Conservation (phyloP, 345 rosid species). For the Salix caprea region DNA sequence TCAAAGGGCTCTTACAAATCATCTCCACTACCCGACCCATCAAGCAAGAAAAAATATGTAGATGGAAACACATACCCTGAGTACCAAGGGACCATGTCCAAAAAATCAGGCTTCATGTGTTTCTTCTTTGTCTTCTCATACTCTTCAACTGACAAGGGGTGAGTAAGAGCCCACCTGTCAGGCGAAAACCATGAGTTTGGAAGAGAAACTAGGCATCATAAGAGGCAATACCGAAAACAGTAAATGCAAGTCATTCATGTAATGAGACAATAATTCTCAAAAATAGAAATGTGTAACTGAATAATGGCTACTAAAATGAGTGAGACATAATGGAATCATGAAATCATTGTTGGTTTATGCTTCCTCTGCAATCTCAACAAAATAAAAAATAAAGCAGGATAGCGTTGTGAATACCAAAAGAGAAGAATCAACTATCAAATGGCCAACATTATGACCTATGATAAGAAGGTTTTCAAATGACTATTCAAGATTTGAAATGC, state of each 20-base stretch:
- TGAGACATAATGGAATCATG: background rate
- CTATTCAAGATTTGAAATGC: background rate
- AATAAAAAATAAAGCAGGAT: background rate
- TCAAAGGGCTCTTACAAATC: conserved; percentile 1
- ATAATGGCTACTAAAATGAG: background rate
- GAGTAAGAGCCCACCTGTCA: conserved; percentile 95
- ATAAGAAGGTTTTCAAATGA: background rate
- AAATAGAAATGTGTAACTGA: conserved; percentile 1
- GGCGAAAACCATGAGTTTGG: conserved; percentile 10
- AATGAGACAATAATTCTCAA: background rate
- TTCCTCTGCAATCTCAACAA: background rate
- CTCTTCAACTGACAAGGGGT: conserved; percentile 77
- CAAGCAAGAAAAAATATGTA: background rate
- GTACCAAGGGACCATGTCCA: conserved; percentile 99
- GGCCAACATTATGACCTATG: background rate
- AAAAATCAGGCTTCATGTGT: conserved; percentile 88
- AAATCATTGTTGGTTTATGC: background rate
- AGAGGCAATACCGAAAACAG: background rate
- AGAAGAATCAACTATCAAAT: background rate
- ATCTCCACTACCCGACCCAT: background rate
- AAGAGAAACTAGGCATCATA: conserved; percentile 7
- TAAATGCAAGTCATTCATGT: background rate
- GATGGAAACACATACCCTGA: conserved; percentile 62
- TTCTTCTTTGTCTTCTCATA: conserved; percentile 68
- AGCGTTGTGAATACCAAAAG: background rate